Conservation (phyloP, 2,329 filamentous ascomycete genomes). For the Alternaria viburni region DNA sequence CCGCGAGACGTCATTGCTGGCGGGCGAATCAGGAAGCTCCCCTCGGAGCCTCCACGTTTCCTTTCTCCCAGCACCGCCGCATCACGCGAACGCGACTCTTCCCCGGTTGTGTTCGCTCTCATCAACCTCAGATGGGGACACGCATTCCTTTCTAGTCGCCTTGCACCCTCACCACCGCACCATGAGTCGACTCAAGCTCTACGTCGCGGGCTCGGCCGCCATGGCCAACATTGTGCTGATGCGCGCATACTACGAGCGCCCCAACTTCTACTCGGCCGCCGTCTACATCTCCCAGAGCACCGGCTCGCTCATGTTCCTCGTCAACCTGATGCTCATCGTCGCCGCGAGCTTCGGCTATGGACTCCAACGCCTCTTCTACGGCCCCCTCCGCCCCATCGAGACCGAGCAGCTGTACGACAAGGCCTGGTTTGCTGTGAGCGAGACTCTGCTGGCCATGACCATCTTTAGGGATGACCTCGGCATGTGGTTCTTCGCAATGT, state of each 20-base stretch:
- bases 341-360: slow-evolving; percentile 83
- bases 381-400: slow-evolving; percentile 88
- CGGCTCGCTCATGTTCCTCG: slow-evolving; percentile 90
- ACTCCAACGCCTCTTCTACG: slow-evolving; percentile 89
- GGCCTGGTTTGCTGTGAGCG: slow-evolving; percentile 96
- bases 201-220: slow-evolving; percentile 69
- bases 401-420: slow-evolving; percentile 97
- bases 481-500: slow-evolving; percentile 95
- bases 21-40: slow-evolving; percentile 7
- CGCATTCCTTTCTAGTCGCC: slow-evolving; percentile 9
- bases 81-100: slow-evolving; percentile 13
- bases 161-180: slow-evolving; percentile 14
- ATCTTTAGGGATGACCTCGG: slow-evolving; percentile 96
- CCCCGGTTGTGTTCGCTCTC: slow-evolving; percentile 9
- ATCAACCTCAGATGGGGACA: slow-evolving; percentile 21
- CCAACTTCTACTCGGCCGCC: slow-evolving; percentile 98
- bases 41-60: slow-evolving; percentile 15
- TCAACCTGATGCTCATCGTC: slow-evolving; percentile 85
- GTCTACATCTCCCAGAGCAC: slow-evolving; percentile 97
- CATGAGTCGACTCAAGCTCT: slow-evolving; percentile 45
- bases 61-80: slow-evolving; percentile 15
- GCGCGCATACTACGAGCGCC: slow-evolving; percentile 90
- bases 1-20: slow-evolving; percentile 5
- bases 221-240: slow-evolving; percentile 84
- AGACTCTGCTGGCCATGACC: slow-evolving; percentile 97